Conservation (phyloP, 305 asterid species). For the Withania somnifera region DNA sequence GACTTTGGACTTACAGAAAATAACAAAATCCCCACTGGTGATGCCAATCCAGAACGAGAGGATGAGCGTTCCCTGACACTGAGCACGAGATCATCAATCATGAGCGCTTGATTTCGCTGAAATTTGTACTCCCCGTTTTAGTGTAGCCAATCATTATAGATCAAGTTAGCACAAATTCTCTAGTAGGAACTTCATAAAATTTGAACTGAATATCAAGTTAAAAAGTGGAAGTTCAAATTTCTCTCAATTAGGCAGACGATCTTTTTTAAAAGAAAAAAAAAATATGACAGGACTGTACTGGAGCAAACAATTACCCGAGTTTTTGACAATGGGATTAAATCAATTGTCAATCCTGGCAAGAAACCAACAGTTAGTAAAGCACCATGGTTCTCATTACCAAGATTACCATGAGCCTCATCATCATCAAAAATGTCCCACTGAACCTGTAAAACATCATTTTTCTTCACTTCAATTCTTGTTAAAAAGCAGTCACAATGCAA, state of each 20-base stretch:
- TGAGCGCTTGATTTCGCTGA: constrained; percentile 21
- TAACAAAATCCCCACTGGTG: constrained; percentile 72
- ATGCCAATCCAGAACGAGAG: constrained; percentile 36
- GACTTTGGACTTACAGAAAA: constrained; percentile 48
- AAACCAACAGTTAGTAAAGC: constrained; percentile 61
- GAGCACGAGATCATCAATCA: constrained; percentile 56
- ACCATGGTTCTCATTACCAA: constrained; percentile 29
- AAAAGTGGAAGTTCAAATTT: not conserved
- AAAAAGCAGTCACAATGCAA: not conserved
- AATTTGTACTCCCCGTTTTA: not conserved
- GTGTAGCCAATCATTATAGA: constrained; percentile 7
- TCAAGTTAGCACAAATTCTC: constrained; percentile 1
- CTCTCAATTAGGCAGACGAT: not conserved
- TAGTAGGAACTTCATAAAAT: not conserved
- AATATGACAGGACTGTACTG: not conserved
- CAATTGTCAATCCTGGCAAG: constrained; percentile 60
- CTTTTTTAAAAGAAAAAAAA: too few species aligned
- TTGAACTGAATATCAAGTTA: not conserved
- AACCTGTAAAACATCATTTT: constrained; percentile 34
- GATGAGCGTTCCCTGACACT: constrained; percentile 46
- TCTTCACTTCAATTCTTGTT: not conserved
- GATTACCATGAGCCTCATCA: constrained; percentile 23
- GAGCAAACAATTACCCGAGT: constrained; percentile 20
- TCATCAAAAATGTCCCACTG: constrained; percentile 51
- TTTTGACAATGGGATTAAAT: constrained; percentile 35